Evolutionary conservation across 768 basidiomycete genomes (phyloP), one percentile per base, ranked within the genome.

Genomic region (Cyathus striatus): DNA sequence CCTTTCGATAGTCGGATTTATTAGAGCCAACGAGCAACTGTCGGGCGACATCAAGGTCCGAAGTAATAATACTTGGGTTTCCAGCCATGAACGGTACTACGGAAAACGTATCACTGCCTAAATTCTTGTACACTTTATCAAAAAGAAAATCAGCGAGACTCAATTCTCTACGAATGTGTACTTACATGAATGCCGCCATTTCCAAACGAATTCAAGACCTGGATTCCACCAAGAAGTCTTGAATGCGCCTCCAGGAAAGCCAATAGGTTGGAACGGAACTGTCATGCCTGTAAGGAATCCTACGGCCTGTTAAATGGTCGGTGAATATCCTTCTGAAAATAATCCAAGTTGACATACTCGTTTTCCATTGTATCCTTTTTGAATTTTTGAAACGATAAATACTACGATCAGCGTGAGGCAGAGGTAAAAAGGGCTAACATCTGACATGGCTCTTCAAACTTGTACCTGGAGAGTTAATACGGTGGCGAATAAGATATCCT

Each of bases 201-300:
- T 42, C 72, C 72, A 76, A 4, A 56, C 42, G 37, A 61, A 65
- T 23, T 45, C 46, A 6, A 62, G 25, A 3, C 67, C 66, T 5
- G 65, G 63, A 45, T 71, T 73, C 70, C 68, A 75, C 68, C 65
- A 70, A 1, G 54, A 58, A 9, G 63, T 65, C 17, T 69, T 68
- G 0, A 72, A 40, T 1, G 63, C 3, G 1, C 55, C 58, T 17
- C 69, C 72, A 22, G 66, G 65, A 7, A 64, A n/a, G 6, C 48
- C 54, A 18, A 69, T 44, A 1, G 73, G 73, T 38, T 64, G 59
- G 50, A 73, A 72, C 1, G 69, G 63, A 17, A 69, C 49, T 7
- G 67, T 56, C 38, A 62, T 49, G n/a, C 70, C 70, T 10, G 70
- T 68, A 17, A 68, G 18, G 47, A 61, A 46, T 47, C 53, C 61